Evolutionary conservation across 352 stramenopile species (phyloP).

Genomic region (Globisporangium cylindrosporum): DNA sequence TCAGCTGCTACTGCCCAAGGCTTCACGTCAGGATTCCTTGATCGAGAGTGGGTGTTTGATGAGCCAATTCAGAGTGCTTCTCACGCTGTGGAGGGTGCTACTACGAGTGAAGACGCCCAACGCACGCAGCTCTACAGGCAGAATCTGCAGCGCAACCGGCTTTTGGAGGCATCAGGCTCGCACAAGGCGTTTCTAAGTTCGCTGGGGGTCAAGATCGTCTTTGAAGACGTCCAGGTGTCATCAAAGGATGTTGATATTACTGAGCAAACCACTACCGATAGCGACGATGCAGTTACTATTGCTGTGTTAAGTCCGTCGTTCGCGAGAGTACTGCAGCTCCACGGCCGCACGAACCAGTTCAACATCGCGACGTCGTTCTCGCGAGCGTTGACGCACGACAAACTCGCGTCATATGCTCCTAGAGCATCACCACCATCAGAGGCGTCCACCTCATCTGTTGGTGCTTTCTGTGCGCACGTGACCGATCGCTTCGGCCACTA

Average conservation of each 20-base stretch:
- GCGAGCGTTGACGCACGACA: slow-evolving; percentile 30
- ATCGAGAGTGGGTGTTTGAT: slow-evolving; percentile 60
- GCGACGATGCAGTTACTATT: no score
- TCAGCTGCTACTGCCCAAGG: background rate
- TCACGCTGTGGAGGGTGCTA: background rate
- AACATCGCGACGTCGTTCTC: slow-evolving; percentile 59
- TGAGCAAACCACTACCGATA: no score
- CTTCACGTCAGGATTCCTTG: slow-evolving; percentile 34
- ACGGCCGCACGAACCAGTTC: slow-evolving; percentile 75
- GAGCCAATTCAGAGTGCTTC: slow-evolving; percentile 11
- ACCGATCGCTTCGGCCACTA: slow-evolving; percentile 79
- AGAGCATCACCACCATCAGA: background rate
- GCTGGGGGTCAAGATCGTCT: slow-evolving; percentile 63
- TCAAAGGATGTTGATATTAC: background rate
- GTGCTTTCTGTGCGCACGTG: slow-evolving; percentile 50
- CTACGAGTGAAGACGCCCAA: slow-evolving; percentile 33
- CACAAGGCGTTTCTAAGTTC: slow-evolving; percentile 66
- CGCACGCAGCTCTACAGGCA: slow-evolving; percentile 63
- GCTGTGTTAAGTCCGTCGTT: slow-evolving; percentile 16
- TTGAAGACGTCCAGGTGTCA: slow-evolving; percentile 29
- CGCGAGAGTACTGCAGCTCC: slow-evolving; percentile 52
- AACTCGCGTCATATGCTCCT: slow-evolving; percentile 30
- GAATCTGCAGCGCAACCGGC: slow-evolving; percentile 36
- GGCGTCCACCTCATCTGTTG: background rate
- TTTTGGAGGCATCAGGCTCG: slow-evolving; percentile 28